These are phyloP conservation scores for Candida boleticola DNA, from an alignment of 805 yeast genomes.

Conservation along the genomic window DNA sequence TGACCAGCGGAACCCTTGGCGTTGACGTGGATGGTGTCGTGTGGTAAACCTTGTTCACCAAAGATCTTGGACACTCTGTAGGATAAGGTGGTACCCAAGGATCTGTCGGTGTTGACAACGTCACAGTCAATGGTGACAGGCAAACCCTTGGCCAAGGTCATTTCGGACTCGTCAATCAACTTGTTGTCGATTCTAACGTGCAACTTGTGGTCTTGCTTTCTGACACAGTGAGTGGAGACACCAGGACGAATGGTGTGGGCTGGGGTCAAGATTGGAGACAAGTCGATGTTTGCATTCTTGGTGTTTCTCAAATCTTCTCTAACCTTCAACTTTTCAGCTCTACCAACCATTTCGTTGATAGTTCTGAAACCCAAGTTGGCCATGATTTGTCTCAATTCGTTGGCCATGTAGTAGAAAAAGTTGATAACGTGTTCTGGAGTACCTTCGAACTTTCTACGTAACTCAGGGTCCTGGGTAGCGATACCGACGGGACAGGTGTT, in stretches of 20 bases:
- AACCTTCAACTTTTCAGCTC: constrained; percentile 84
- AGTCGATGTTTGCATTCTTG: constrained; percentile 87
- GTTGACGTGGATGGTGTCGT: constrained; percentile 92
- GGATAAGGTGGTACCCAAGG: constrained; percentile 91
- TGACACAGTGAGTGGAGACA: constrained; percentile 87
- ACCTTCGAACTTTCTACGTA: constrained; percentile 89
- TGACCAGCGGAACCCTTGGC: constrained; percentile 95
- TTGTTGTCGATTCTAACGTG: constrained; percentile 94
- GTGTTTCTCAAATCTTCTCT: constrained; percentile 83
- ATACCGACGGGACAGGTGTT: constrained; percentile 98
- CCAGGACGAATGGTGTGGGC: constrained; percentile 97
- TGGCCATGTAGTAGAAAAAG: constrained; percentile 92
- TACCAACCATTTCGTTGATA: constrained; percentile 97
- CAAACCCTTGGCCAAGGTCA: constrained; percentile 92
- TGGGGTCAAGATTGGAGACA: constrained; percentile 92
- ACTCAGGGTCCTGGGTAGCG: constrained; percentile 96
- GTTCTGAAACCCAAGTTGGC: constrained; percentile 94
- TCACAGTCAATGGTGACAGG: constrained; percentile 93
- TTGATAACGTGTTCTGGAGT: constrained; percentile 98
- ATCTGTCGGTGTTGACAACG: constrained; percentile 93
- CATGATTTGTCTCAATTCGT: constrained; percentile 90
- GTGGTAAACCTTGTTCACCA: constrained; percentile 92
- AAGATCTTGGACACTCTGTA: constrained; percentile 90
- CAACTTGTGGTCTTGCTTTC: constrained; percentile 91
- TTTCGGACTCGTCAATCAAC: constrained; percentile 92